These are phyloP conservation scores for Pythium dissotocum DNA, from an alignment of 352 stramenopile species.

Conservation along the genomic window DNA sequence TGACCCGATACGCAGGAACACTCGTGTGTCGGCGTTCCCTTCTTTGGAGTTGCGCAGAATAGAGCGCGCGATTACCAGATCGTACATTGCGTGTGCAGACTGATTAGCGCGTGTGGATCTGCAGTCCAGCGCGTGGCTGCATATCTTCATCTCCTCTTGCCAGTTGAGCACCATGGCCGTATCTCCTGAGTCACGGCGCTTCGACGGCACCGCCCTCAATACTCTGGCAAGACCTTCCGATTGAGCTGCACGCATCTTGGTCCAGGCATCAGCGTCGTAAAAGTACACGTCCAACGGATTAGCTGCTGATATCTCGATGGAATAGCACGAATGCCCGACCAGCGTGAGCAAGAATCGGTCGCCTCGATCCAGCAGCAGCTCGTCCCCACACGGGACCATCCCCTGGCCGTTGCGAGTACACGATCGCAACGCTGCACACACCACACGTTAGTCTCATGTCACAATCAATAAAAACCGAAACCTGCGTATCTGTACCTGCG, in stretches of 20 bases:
- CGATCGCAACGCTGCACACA: slow-evolving; percentile 25
- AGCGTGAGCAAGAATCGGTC: slow-evolving; percentile 62
- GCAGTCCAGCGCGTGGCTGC: slow-evolving; percentile 1
- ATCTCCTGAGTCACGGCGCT: neutral
- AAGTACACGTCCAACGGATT: slow-evolving; percentile 55
- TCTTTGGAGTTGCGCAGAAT: neutral
- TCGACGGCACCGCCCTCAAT: neutral
- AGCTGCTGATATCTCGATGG: slow-evolving; percentile 37
- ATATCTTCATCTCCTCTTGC: slow-evolving; percentile 13
- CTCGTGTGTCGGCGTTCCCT: neutral
- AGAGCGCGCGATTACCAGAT: slow-evolving; percentile 18
- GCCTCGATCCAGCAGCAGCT: slow-evolving; percentile 38
- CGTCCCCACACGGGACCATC: slow-evolving; percentile 50
- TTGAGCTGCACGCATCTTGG: neutral
- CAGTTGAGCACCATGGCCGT: slow-evolving; percentile 2
- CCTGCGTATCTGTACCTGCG: neutral
- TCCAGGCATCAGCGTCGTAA: slow-evolving; percentile 35
- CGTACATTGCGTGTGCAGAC: slow-evolving; percentile 17
- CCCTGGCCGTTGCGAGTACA: slow-evolving; percentile 51
- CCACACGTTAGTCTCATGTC: neutral
- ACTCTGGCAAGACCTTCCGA: neutral
- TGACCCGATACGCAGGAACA: slow-evolving; percentile 14
- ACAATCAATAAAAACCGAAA: too few relatives aligned
- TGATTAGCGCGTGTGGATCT: neutral
- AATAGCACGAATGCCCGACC: slow-evolving; percentile 56